A percentile compares a stretch with the other conserved stretches of the same genome.
Evolutionary conservation across 1,284 basidiomycete genomes (phyloP).

Genomic region (Cryptococcus sp.): DNA sequence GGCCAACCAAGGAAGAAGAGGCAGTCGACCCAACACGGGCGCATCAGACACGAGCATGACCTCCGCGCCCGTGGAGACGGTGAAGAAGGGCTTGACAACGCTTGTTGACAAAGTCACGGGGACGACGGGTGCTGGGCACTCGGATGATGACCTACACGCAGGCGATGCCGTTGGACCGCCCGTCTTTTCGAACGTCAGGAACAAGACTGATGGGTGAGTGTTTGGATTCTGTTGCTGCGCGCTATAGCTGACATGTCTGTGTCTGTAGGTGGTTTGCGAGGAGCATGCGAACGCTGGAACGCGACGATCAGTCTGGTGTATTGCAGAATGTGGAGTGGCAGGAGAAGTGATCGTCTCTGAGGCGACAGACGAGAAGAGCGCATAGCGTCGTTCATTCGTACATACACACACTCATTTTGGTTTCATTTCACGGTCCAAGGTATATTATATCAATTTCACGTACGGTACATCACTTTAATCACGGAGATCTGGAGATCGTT

Average conservation of each 20-base stretch:
- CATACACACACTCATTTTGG: conserved; percentile 2
- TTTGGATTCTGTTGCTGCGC: background rate
- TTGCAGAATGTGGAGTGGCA: conserved; percentile 16
- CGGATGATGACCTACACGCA: background rate
- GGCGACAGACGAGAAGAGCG: background rate
- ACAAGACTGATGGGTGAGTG: conserved; percentile 44
- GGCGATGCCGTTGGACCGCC: conserved; percentile 30
- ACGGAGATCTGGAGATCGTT: too few relatives aligned
- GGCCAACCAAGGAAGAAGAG: conserved; percentile 1
- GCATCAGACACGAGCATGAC: conserved; percentile 6
- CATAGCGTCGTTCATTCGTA: background rate
- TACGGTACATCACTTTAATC: conserved; percentile 1
- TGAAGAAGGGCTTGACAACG: conserved; percentile 24
- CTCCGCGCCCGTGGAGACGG: conserved; percentile 12
- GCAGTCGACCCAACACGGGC: conserved; percentile 13
- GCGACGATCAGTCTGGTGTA: conserved; percentile 17
- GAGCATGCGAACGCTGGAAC: conserved; percentile 40
- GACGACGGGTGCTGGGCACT: conserved; percentile 1
- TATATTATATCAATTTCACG: too few relatives aligned
- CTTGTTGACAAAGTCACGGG: conserved; percentile 18
- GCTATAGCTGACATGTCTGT: background rate
- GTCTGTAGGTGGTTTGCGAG: conserved; percentile 33
- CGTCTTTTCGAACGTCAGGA: conserved; percentile 34
- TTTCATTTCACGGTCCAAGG: background rate
- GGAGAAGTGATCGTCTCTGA: conserved; percentile 9